Conservation (phyloP, 2,329 filamentous ascomycete species). For the Arachnopeziza araneosa region DNA sequence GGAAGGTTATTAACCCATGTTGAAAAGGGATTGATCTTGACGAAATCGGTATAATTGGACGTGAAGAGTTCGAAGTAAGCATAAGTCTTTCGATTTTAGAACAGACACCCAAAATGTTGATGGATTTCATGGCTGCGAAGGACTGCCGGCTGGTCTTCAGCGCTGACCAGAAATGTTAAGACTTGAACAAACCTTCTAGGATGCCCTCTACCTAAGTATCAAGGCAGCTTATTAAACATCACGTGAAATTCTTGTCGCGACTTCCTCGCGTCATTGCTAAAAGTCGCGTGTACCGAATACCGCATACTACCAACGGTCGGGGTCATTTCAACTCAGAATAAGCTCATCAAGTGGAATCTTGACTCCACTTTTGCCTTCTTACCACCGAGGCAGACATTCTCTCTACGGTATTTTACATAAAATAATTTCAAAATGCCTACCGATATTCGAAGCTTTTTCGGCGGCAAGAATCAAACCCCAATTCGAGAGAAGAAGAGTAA, state of each 20-base stretch:
- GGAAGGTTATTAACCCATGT: slow-evolving; percentile 38
- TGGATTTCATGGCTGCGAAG: slow-evolving; percentile 25
- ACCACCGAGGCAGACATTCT: neutral
- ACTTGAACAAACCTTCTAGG: too few relatives aligned
- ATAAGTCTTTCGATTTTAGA: slow-evolving; percentile 27
- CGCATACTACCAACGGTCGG: slow-evolving; percentile 6
- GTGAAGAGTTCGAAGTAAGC: slow-evolving; percentile 29
- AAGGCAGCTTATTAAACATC: neutral
- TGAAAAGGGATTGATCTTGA: slow-evolving; percentile 15
- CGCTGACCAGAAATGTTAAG: too few relatives aligned
- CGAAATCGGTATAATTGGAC: slow-evolving; percentile 24
- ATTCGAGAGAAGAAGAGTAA: slow-evolving; percentile 37
- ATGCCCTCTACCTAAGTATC: neutral
- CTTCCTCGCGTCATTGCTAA: neutral
- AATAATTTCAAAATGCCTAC: slow-evolving; percentile 56
- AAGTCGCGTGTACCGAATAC: slow-evolving; percentile 15
- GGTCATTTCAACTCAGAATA: neutral
- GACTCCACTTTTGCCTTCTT: neutral
- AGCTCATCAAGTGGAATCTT: neutral
- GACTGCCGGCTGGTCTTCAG: neutral
- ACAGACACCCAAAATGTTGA: slow-evolving; percentile 23
- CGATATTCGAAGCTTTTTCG: slow-evolving; percentile 90
- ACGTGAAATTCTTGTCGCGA: neutral
- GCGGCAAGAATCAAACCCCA: slow-evolving; percentile 60
- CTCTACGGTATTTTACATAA: neutral